phyloP scores from a whole-genome alignment of 139 green algal species.

The Coccomyxa sp. region DNA sequence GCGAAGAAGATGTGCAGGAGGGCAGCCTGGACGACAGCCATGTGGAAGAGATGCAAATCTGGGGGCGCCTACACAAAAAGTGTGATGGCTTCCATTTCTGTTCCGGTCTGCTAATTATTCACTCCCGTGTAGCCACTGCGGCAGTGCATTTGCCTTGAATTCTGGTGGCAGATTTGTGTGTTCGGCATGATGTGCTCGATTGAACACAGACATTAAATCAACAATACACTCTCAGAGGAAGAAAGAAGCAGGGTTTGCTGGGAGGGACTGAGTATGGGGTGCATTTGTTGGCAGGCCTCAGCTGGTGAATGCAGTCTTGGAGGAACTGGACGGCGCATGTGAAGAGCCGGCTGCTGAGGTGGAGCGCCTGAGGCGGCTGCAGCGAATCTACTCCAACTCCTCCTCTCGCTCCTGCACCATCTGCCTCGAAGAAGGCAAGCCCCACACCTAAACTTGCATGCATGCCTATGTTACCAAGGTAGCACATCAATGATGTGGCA shows the following conservation, averaged over 20 bases:
- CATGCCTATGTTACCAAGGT: too few relatives aligned
- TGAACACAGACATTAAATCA: too few relatives aligned
- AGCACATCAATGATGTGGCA: too few relatives aligned
- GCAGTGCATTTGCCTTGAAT: too few relatives aligned
- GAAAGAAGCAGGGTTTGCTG: too few relatives aligned
- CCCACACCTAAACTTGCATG: not conserved
- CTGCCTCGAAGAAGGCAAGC: not conserved
- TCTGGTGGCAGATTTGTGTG: too few relatives aligned
- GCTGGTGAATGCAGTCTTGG: slow-evolving; percentile 28
- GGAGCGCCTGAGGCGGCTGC: slow-evolving; percentile 11
- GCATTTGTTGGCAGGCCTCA: slow-evolving; percentile 5
- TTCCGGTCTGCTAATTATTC: not conserved
- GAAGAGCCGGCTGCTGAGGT: slow-evolving; percentile 1
- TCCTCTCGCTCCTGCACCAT: not conserved
- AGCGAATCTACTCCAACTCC: not conserved
- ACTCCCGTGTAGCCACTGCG: too few relatives aligned
- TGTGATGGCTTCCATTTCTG: not conserved
- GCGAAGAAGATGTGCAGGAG: slow-evolving; percentile 10
- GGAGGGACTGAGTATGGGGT: too few relatives aligned
- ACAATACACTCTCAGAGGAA: too few relatives aligned
- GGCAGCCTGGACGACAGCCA: slow-evolving; percentile 1
- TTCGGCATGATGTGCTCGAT: too few relatives aligned
- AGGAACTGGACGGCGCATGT: slow-evolving; percentile 20
- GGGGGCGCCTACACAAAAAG: slow-evolving; percentile 28
- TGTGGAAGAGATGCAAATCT: slow-evolving; percentile 11